These are phyloP conservation scores for Mycena belliarum DNA, from an alignment of 768 basidiomycete genomes.

Conservation along the genomic window DNA sequence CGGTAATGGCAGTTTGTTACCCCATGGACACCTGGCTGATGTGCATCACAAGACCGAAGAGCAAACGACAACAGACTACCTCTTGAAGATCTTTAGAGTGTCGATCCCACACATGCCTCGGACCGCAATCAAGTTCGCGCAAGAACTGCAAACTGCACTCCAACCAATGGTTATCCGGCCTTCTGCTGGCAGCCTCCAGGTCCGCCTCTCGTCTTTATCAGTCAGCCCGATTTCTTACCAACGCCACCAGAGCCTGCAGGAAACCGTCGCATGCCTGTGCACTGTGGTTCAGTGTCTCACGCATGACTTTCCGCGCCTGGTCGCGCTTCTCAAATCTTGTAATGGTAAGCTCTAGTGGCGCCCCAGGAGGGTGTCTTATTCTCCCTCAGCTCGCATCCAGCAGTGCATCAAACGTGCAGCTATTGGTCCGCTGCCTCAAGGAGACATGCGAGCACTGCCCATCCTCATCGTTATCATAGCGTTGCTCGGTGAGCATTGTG, in stretches of 20 bases:
- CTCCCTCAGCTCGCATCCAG: conserved; percentile 57
- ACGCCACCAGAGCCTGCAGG: conserved; percentile 65
- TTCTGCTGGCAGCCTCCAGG: conserved; percentile 64
- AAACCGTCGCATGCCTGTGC: conserved; percentile 91
- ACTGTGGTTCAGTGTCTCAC: conserved; percentile 82
- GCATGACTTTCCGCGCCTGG: conserved; percentile 77
- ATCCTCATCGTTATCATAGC: conserved; percentile 85
- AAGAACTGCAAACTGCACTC: conserved; percentile 77
- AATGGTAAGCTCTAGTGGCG: conserved; percentile 63
- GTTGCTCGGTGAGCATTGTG: conserved; percentile 84
- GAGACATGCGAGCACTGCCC: conserved; percentile 56
- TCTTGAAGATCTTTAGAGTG: conserved; percentile 85
- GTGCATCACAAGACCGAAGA: conserved; percentile 66
- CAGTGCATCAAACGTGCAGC: conserved; percentile 51
- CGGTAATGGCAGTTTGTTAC: conserved; percentile 47
- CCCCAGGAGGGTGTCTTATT: background rate
- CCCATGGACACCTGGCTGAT: background rate
- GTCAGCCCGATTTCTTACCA: background rate
- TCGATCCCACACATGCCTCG: conserved; percentile 89
- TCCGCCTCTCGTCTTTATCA: conserved; percentile 32
- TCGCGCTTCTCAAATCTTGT: conserved; percentile 83
- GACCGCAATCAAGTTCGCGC: conserved; percentile 85
- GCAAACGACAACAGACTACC: conserved; percentile 77
- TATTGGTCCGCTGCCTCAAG: conserved; percentile 39
- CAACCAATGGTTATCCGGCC: conserved; percentile 94